phyloP scores from a whole-genome alignment of 2,329 filamentous ascomycete genomes.

The Geosmithia morbida region DNA sequence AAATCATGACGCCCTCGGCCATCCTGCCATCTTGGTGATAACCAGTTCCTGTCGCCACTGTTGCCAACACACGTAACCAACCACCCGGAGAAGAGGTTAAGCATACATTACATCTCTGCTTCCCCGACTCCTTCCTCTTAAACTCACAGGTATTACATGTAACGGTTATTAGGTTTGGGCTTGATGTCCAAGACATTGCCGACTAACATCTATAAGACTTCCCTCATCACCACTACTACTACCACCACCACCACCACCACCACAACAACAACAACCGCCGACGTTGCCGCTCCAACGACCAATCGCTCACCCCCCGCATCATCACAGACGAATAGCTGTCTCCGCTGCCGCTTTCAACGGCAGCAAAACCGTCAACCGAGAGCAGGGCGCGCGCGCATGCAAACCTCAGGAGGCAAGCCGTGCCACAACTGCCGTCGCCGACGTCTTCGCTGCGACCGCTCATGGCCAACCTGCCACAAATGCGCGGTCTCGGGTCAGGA shows the following conservation, averaged over 20 bases:
- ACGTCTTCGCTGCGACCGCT: constrained; percentile 47
- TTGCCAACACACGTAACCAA: not conserved
- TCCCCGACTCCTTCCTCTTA: not conserved
- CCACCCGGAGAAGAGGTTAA: not conserved
- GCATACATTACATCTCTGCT: not conserved
- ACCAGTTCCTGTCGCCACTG: not conserved
- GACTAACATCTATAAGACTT: not conserved
- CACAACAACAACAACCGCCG: too few species aligned
- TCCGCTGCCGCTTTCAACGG: not conserved
- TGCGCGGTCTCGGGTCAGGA: constrained; percentile 38
- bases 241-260: too few species aligned
- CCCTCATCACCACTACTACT: too few species aligned
- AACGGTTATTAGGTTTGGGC: too few species aligned
- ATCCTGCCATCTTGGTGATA: not conserved
- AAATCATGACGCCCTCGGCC: not conserved
- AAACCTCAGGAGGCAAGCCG: constrained; percentile 20
- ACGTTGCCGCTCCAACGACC: not conserved
- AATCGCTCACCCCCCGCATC: not conserved
- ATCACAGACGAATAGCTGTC: not conserved
- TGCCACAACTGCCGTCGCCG: constrained; percentile 50
- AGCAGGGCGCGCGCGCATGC: constrained; percentile 1
- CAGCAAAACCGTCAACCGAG: not conserved
- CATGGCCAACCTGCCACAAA: constrained; percentile 43
- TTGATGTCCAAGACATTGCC: not conserved
- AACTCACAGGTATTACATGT: not conserved